These are phyloP conservation scores for Castanea sativa DNA, from an alignment of 306 rosid species.

Conservation along the genomic window DNA sequence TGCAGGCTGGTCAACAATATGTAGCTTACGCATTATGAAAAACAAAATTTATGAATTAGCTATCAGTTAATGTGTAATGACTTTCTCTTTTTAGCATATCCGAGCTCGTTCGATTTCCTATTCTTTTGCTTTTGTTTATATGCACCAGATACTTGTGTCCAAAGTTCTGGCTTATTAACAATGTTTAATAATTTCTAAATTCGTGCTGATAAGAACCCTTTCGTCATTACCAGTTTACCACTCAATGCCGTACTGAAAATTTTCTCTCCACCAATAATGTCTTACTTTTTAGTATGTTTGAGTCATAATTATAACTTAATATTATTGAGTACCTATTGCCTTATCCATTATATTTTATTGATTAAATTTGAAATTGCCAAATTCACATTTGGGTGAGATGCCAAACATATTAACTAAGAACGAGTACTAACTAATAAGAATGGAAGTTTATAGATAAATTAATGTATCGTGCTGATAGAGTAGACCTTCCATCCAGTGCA, in stretches of 20 bases:
- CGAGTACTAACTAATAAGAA: neutral
- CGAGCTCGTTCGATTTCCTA: neutral
- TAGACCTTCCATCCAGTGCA: no score
- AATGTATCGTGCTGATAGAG: neutral
- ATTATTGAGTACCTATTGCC: neutral
- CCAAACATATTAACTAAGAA: neutral
- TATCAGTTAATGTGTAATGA: slow-evolving; percentile 6
- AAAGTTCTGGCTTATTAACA: neutral
- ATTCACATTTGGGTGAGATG: neutral
- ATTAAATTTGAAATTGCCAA: neutral
- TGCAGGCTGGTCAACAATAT: slow-evolving; percentile 2
- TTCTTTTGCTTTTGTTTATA: neutral
- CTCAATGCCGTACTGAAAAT: no score
- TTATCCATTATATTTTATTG: neutral
- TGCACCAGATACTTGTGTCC: neutral
- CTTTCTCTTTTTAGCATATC: neutral
- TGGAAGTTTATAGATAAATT: neutral
- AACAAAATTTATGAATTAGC: neutral
- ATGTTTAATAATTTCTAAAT: slow-evolving; percentile 12
- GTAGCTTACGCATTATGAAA: neutral
- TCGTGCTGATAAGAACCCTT: no score
- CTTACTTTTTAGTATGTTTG: no score
- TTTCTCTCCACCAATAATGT: no score
- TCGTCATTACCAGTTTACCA: no score
- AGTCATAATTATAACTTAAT: no score